Evolutionary conservation across 805 yeast genomes (phyloP), one percentile per base, ranked within the genome.

Genomic region (Saccharomycopsis javanensis): DNA sequence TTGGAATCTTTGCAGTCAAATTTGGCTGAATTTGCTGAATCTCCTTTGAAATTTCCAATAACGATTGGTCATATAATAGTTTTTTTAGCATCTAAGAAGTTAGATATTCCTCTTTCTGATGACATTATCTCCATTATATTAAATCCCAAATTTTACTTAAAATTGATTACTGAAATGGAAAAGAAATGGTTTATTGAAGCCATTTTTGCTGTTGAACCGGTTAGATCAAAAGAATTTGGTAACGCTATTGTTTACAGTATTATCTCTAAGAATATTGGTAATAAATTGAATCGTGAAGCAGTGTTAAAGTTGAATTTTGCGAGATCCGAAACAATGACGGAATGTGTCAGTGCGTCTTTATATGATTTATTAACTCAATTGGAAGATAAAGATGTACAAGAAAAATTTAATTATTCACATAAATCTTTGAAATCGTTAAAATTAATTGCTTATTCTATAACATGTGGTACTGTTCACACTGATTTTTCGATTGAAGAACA

Each of bases 171-270:
- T 2, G 69, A 66, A 0, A 71, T 67, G 5, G 86, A 82, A 59
- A 77, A 73, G 51, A 56, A 62, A 8, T 83, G 87, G 88, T 79
- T 75, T 60, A 68, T 76, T 7, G 67, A 72, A 51, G 78, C 85
- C 0, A 66, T 84, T 45, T 63, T 61, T 11, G 25, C 56, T n/a
- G 7, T 34, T 6, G 15, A 23, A 13, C 54, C 54, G 28, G 13
- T 18, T 50, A 38, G 6, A 16, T 48, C 38, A 28, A 42, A 64
- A 18, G 57, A 54, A 15, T 55, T 35, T 48, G 57, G 58, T 16
- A 20, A 18, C 18, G 31, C 61, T 13, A 23, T 56, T 45, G n/a
- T 54, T 7, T 59, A 53, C 38, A 37, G 38, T 11, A 10, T 28
- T 6, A 30, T 54, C 48, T 35, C 56, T 3, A 33, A 23, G 11